Conservation (phyloP, 139 green algal genomes). For the Volvox africanus region DNA sequence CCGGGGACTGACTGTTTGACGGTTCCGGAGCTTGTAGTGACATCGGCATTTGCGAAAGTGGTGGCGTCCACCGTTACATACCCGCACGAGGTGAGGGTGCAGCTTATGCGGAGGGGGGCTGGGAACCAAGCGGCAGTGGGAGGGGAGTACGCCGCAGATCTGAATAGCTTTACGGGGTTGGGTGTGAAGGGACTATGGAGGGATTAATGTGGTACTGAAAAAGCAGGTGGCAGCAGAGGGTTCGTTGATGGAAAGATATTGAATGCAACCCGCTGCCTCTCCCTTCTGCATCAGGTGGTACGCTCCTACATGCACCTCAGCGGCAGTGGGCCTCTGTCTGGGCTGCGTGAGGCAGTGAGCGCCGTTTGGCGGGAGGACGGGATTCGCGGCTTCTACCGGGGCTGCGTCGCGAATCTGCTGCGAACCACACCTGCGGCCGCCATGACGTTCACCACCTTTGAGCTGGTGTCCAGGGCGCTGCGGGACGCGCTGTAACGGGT, state of each 20-base stretch:
- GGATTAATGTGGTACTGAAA: no score
- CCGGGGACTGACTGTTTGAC: slow-evolving; percentile 46
- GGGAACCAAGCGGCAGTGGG: no score
- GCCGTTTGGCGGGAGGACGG: slow-evolving; percentile 74
- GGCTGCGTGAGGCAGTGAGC: slow-evolving; percentile 59
- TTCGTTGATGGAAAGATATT: no score
- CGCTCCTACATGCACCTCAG: slow-evolving; percentile 83
- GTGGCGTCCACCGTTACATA: slow-evolving; percentile 96
- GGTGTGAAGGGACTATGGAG: no score
- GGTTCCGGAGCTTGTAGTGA: slow-evolving; percentile 82
- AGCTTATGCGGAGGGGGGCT: neutral
- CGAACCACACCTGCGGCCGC: slow-evolving; percentile 96
- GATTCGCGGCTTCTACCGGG: slow-evolving; percentile 78
- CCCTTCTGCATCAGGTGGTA: slow-evolving; percentile 58
- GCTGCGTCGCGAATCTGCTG: slow-evolving; percentile 93
- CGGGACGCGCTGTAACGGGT: slow-evolving; percentile 3
- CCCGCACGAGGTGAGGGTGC: slow-evolving; percentile 91
- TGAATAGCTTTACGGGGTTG: no score
- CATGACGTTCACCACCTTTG: slow-evolving; percentile 97
- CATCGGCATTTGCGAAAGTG: slow-evolving; percentile 92
- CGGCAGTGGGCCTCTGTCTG: slow-evolving; percentile 82
- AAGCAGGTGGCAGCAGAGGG: no score
- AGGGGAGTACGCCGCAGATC: no score
- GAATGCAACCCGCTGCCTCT: neutral
- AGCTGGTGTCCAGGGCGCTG: slow-evolving; percentile 90